These are phyloP conservation scores for Dryas integrifolia DNA, from an alignment of 331 rosid genomes.

Conservation along the genomic window DNA sequence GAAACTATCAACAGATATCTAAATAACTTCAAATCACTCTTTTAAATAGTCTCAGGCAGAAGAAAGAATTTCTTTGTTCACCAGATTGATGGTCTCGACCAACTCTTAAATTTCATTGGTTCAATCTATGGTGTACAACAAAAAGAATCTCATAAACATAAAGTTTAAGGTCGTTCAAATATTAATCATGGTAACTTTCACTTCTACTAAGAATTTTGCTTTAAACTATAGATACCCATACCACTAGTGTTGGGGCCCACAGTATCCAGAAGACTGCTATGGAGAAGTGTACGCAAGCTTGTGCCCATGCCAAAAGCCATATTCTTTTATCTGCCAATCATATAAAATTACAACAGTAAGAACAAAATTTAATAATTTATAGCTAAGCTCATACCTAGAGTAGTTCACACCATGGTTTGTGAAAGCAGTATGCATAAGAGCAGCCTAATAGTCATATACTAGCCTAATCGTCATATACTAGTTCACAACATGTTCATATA, in stretches of 20 bases:
- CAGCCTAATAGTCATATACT: neutral
- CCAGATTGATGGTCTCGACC: neutral
- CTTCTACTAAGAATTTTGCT: neutral
- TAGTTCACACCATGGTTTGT: neutral
- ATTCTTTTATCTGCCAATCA: constrained; percentile 86
- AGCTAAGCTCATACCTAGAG: neutral
- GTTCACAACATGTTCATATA: neutral
- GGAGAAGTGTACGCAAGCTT: constrained; percentile 86
- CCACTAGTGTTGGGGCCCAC: constrained; percentile 98
- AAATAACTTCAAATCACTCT: neutral
- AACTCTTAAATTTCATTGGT: neutral
- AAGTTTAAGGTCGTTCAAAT: neutral
- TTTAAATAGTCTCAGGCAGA: neutral
- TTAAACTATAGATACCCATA: constrained; percentile 35
- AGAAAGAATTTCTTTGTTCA: neutral
- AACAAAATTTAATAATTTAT: neutral
- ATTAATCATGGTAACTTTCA: neutral
- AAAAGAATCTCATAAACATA: neutral
- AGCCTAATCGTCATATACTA: neutral
- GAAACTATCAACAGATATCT: neutral
- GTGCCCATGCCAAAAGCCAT: constrained; percentile 90
- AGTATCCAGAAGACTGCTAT: constrained; percentile 77
- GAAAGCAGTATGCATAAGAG: neutral
- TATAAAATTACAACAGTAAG: constrained; percentile 25
- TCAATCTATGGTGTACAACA: neutral